Conservation (phyloP, 306 rosid species). For the Castanea mollissima region DNA sequence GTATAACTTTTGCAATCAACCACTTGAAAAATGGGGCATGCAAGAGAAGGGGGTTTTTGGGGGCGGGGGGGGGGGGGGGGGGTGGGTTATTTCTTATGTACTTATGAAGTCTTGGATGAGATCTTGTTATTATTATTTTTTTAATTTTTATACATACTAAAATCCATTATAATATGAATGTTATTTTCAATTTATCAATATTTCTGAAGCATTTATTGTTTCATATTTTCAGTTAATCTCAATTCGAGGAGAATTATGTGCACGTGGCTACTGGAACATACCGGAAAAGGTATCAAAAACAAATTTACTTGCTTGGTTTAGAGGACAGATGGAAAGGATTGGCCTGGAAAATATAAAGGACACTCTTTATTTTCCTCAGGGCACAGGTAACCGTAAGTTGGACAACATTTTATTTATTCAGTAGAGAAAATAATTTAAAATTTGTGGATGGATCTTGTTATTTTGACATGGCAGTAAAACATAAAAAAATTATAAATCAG, state of each 20-base stretch:
- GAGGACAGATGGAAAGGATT: constrained; percentile 46
- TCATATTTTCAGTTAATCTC: constrained; percentile 57
- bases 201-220: constrained; percentile 11
- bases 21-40: not conserved
- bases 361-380: constrained; percentile 73
- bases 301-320: constrained; percentile 56
- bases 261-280: constrained; percentile 86
- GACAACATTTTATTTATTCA: not conserved
- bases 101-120: not conserved
- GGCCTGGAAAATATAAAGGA: constrained; percentile 57
- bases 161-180: not conserved
- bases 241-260: constrained; percentile 57
- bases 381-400: constrained; percentile 45
- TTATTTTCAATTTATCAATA: not conserved
- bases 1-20: constrained; percentile 5
- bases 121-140: not conserved
- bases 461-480: not conserved
- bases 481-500: not conserved
- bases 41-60: not conserved
- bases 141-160: not conserved
- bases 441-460: not conserved
- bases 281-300: constrained; percentile 46
- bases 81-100: not conserved
- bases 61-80: not conserved
- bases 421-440: not conserved